Conservation (phyloP, 441 rosid species). For the Syzygium malaccense region DNA sequence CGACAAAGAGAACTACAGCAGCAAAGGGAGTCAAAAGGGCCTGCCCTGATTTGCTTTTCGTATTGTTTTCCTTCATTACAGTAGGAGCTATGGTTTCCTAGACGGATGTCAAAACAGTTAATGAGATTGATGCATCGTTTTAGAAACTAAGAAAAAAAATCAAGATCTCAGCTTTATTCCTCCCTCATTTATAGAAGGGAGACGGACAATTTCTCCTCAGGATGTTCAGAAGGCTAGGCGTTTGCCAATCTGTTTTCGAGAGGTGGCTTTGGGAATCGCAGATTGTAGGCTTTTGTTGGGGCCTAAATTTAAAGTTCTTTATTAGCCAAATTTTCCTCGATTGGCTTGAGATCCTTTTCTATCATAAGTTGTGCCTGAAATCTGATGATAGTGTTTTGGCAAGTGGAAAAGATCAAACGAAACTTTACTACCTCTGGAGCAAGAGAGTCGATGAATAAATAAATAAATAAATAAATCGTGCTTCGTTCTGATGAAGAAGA, state of each 20-base stretch:
- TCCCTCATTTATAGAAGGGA: not conserved
- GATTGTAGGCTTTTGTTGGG: not conserved
- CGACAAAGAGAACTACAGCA: constrained; percentile 40
- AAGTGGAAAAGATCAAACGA: not conserved
- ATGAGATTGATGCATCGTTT: not conserved
- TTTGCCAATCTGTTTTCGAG: not conserved
- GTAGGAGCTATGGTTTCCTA: constrained; percentile 14
- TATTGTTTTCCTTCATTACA: constrained; percentile 6
- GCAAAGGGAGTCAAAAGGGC: constrained; percentile 27
- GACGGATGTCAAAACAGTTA: not conserved
- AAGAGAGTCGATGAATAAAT: not conserved
- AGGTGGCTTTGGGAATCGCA: not conserved
- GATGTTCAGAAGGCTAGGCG: not conserved
- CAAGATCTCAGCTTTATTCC: not conserved
- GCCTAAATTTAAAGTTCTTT: not conserved
- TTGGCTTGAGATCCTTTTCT: not conserved
- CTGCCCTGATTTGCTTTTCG: constrained; percentile 13
- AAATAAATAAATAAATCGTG: not conserved
- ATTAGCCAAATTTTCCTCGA: not conserved
- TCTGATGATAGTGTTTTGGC: not conserved
- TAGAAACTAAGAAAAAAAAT: not conserved
- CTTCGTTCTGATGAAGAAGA: not conserved
- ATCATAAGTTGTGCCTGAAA: not conserved
- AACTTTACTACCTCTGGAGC: not conserved
- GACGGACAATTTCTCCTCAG: not conserved